Evolutionary conservation across 495 filamentous ascomycete species (phyloP).

Genomic region (Thozetella sp.): DNA sequence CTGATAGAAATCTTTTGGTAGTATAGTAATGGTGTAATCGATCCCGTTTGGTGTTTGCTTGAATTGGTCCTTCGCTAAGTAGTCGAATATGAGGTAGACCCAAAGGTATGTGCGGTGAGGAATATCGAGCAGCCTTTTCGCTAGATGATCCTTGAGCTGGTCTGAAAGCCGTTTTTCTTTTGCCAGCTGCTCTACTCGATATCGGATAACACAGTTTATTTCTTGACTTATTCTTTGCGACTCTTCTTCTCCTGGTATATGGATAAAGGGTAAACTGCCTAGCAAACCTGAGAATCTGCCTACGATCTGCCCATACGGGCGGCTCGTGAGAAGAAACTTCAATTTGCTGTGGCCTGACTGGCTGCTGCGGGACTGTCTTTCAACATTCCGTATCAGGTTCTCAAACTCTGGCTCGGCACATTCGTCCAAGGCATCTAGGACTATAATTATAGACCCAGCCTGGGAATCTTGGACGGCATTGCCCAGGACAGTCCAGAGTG

Average conservation of each 20-base stretch:
- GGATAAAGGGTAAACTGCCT: slow-evolving; percentile 19
- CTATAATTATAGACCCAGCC: slow-evolving; percentile 37
- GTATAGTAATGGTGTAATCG: slow-evolving; percentile 3
- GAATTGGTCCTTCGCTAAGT: background rate
- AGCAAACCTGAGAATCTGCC: slow-evolving; percentile 29
- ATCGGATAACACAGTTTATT: slow-evolving; percentile 3
- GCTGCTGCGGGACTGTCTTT: background rate
- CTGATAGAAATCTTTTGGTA: slow-evolving; percentile 15
- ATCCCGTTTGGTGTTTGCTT: slow-evolving; percentile 12
- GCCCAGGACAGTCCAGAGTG: slow-evolving; percentile 37
- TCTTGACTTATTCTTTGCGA: slow-evolving; percentile 15
- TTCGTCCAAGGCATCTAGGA: slow-evolving; percentile 38
- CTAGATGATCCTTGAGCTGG: background rate
- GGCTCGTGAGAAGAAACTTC: slow-evolving; percentile 28
- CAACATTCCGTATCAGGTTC: background rate
- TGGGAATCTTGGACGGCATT: slow-evolving; percentile 25
- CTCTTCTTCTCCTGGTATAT: slow-evolving; percentile 35
- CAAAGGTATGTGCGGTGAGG: slow-evolving; percentile 17
- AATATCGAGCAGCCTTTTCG: background rate
- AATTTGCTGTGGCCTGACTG: background rate
- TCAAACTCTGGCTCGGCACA: background rate
- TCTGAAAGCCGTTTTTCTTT: background rate
- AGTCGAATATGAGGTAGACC: slow-evolving; percentile 13
- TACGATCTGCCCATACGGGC: slow-evolving; percentile 19
- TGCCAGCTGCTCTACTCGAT: slow-evolving; percentile 2